phyloP scores from a whole-genome alignment of 768 basidiomycete genomes.

The Amanita fuliginea region DNA sequence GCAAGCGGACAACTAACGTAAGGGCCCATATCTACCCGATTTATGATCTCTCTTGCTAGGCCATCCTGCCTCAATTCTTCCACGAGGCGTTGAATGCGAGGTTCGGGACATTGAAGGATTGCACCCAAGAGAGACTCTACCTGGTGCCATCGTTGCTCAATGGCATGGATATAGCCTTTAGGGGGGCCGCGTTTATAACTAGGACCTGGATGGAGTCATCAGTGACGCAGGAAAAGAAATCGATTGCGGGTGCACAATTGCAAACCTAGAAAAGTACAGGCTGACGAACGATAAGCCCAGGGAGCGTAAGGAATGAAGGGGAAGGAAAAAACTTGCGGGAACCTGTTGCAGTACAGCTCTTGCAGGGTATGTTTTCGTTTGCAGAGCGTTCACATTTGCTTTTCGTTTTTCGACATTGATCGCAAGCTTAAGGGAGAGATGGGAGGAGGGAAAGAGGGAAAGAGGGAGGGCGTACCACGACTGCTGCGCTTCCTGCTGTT shows the following conservation, averaged over 20 bases:
- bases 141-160: slow-evolving; percentile 86
- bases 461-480: slow-evolving; percentile 29
- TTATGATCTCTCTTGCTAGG: slow-evolving; percentile 67
- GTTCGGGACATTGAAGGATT: slow-evolving; percentile 61
- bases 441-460: neutral
- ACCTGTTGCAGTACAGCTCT: slow-evolving; percentile 48
- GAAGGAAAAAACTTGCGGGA: slow-evolving; percentile 27
- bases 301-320: neutral
- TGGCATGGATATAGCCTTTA: slow-evolving; percentile 88
- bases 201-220: slow-evolving; percentile 34
- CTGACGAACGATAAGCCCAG: slow-evolving; percentile 20
- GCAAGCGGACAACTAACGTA: slow-evolving; percentile 38
- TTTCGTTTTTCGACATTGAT: slow-evolving; percentile 82
- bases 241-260: neutral
- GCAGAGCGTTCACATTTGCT: slow-evolving; percentile 66
- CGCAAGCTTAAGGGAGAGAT: slow-evolving; percentile 46
- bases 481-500: slow-evolving; percentile 44
- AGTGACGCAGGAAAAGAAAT: neutral
- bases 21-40: slow-evolving; percentile 68
- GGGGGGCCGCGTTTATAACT: slow-evolving; percentile 79
- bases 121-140: slow-evolving; percentile 85
- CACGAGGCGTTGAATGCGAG: slow-evolving; percentile 50
- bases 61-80: slow-evolving; percentile 59
- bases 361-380: slow-evolving; percentile 41
- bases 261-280: slow-evolving; percentile 57